Base-by-base conservation (phyloP, 805 yeast genomes). In the Candida ponderosae region DNA sequence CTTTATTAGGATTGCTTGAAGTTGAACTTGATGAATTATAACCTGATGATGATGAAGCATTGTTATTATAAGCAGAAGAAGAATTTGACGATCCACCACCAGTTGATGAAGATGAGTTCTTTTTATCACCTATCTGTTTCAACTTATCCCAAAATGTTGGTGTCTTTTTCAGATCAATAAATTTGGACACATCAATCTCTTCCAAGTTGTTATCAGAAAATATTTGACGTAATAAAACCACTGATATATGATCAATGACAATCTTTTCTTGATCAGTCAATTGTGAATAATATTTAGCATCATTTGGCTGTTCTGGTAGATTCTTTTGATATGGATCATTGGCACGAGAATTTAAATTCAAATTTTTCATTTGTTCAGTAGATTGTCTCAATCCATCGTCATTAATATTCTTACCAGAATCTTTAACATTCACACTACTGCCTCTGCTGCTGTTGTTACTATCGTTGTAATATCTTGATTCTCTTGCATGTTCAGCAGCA, bases 401-500 rank as follows among this genome's bases (percentile, higher is more conserved):
- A 34, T 27, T 5, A 40, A 23, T 24, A 24, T 24, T 24, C 4
- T 24, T 9, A n/a, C 6, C 5, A 24, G 14, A 11, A 24, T 11
- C 28, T 11, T 14, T 8, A 24, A 24, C n/a, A 24, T 24, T 13
- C 14, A 14, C 14, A 13, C 15, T 13, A 13, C 14, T 24, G 15
- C 14, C 14, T 8, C 6, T 13, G 13, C 14, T 11, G 14, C 28
- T 24, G 6, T 24, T 24, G 14, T 6, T 8, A 24, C 13, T 24
- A 24, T 21, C 24, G 7, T 21, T 8, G 11, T 13, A 9, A 24
- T 4, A 24, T 40, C 95, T 72, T 52, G 84, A 81, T 43, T 86
- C 96, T 44, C 96, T 69, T 0, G 97, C 96, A 58, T 90, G 96
- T 51, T 93, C 97, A 9, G 95, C 90, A 2, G 97, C 95, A 7